These are phyloP conservation scores for Thermoascus crustaceus DNA, from an alignment of 2,329 filamentous ascomycete species.

Conservation along the genomic window DNA sequence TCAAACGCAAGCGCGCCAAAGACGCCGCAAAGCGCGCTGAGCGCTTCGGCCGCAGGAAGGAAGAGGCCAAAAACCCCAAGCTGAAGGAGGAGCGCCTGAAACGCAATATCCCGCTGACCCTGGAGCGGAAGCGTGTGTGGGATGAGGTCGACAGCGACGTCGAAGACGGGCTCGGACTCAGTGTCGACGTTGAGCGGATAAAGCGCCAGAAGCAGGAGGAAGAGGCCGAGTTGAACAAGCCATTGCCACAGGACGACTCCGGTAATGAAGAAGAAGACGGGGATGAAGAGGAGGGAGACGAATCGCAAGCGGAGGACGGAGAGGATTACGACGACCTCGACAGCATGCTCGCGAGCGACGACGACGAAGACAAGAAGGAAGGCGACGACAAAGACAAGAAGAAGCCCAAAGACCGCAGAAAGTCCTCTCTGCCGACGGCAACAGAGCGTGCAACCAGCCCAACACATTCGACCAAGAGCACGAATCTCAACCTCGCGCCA, in stretches of 20 bases:
- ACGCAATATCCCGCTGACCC: conserved; percentile 69
- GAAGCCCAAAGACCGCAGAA: conserved; percentile 25
- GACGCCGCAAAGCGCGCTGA: conserved; percentile 68
- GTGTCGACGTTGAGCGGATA: conserved; percentile 41
- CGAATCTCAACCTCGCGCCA: conserved; percentile 52
- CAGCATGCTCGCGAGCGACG: conserved; percentile 60
- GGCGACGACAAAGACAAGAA: conserved; percentile 35
- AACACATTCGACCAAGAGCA: conserved; percentile 47
- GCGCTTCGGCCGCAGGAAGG: conserved; percentile 70
- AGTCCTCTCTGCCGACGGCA: conserved; percentile 28
- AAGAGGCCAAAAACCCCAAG: conserved; percentile 75
- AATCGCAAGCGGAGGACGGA: no score
- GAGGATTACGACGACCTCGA: conserved; percentile 55
- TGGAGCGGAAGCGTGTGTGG: conserved; percentile 86
- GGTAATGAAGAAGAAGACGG: conserved; percentile 31
- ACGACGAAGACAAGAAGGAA: conserved; percentile 34
- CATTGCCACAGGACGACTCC: conserved; percentile 38
- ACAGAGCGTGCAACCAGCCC: conserved; percentile 48
- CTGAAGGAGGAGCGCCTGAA: conserved; percentile 64
- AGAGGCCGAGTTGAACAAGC: conserved; percentile 32
- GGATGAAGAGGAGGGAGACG: conserved; percentile 32
- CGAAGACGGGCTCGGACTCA: conserved; percentile 39
- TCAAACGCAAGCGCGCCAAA: conserved; percentile 69
- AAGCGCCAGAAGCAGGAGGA: conserved; percentile 41
- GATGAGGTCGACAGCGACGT: conserved; percentile 59